A percentile compares a stretch with the other conserved stretches of the same genome.
These are phyloP conservation scores for Neonectria sp. DNA, from an alignment of 2,329 filamentous ascomycete species.

Conservation along the genomic window DNA sequence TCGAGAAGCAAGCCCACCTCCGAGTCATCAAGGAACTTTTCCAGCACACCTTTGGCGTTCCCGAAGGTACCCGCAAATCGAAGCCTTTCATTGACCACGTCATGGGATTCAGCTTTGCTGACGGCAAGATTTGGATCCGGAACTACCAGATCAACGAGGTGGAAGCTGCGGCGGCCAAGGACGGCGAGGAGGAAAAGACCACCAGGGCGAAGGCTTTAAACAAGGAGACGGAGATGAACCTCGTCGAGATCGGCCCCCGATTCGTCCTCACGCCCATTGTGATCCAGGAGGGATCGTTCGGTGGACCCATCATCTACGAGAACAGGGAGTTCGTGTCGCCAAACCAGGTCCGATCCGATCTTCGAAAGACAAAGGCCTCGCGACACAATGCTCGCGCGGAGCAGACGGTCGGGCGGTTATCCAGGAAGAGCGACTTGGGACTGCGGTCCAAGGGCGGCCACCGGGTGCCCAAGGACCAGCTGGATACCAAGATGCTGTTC, in stretches of 20 bases:
- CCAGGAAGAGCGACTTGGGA: constrained; percentile 84
- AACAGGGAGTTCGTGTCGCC: constrained; percentile 98
- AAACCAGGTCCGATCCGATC: constrained; percentile 91
- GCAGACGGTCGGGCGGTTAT: constrained; percentile 78
- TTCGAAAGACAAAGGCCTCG: constrained; percentile 82
- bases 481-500: constrained; percentile 86
- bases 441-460: constrained; percentile 77
- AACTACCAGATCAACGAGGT: constrained; percentile 95
- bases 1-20: constrained; percentile 86
- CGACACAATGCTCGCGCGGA: constrained; percentile 85
- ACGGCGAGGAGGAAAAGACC: constrained; percentile 59
- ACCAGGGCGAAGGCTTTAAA: constrained; percentile 56
- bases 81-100: constrained; percentile 98
- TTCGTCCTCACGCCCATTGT: constrained; percentile 96
- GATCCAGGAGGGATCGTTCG: constrained; percentile 95
- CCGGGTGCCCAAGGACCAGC: constrained; percentile 74
- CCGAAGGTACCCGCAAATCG: constrained; percentile 86
- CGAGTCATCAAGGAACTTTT: constrained; percentile 91
- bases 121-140: constrained; percentile 96
- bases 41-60: constrained; percentile 91
- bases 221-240: constrained; percentile 80
- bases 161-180: constrained; percentile 69
- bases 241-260: constrained; percentile 94
- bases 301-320: constrained; percentile 97
- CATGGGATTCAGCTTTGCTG: constrained; percentile 90